Evolutionary conservation across 208 protist genomes (phyloP).

Genomic region (Crithidia sp.): DNA sequence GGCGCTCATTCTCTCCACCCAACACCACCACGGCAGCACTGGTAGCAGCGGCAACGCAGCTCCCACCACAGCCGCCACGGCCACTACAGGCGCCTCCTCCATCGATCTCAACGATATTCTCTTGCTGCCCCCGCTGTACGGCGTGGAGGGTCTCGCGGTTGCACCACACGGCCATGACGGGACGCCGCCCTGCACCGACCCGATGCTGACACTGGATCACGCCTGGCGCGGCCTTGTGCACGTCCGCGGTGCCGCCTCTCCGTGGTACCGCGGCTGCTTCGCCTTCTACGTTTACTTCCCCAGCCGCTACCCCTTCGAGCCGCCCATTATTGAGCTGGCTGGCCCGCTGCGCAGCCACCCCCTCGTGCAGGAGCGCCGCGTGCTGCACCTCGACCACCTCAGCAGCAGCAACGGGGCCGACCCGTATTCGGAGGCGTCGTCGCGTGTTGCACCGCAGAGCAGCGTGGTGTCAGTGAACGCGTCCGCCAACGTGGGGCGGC

Average conservation of each 20-base stretch:
- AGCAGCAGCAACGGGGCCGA: slow-evolving; percentile 3
- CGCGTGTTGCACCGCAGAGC: not conserved
- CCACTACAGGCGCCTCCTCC: not conserved
- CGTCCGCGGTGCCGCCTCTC: slow-evolving; percentile 45
- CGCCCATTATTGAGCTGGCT: slow-evolving; percentile 52
- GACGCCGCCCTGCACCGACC: slow-evolving; percentile 6
- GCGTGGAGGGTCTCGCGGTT: slow-evolving; percentile 7
- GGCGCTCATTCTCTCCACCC: slow-evolving; percentile 29
- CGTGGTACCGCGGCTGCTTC: slow-evolving; percentile 76
- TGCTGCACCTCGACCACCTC: slow-evolving; percentile 9
- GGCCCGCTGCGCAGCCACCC: slow-evolving; percentile 63
- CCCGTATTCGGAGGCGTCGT: not conserved
- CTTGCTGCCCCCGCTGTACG: slow-evolving; percentile 28
- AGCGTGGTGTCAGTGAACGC: not conserved
- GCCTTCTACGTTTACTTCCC: slow-evolving; percentile 63
- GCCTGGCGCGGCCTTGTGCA: slow-evolving; percentile 60
- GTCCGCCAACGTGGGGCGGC: not conserved
- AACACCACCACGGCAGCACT: not conserved
- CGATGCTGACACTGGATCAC: slow-evolving; percentile 20
- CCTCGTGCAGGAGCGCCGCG: slow-evolving; percentile 39
- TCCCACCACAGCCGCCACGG: not conserved
- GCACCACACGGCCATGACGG: not conserved
- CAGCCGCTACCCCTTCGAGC: slow-evolving; percentile 70
- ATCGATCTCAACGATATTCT: slow-evolving; percentile 9
- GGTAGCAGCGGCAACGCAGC: not conserved